These are phyloP conservation scores for Serendipita vermifera DNA, from an alignment of 768 basidiomycete species.

Conservation along the genomic window DNA sequence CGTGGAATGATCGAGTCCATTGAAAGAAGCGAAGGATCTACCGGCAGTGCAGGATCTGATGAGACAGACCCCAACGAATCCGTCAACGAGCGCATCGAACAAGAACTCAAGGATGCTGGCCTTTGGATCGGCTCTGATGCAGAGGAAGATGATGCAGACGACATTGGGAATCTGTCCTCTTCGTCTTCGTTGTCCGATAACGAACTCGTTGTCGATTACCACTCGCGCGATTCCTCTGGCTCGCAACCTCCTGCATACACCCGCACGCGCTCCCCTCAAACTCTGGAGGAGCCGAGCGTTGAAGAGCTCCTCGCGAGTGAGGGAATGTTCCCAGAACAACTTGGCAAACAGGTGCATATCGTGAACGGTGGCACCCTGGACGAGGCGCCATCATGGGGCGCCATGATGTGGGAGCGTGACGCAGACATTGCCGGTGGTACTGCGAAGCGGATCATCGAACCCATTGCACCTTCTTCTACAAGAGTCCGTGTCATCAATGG, in stretches of 20 bases:
- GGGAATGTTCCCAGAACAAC: too few relatives aligned
- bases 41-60: too few relatives aligned
- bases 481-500: conserved; percentile 9
- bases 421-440: background rate
- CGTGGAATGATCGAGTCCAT: conserved; percentile 18
- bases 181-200: background rate
- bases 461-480: background rate
- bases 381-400: conserved; percentile 9
- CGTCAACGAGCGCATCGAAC: conserved; percentile 8
- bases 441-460: conserved; percentile 2
- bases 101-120: conserved; percentile 13
- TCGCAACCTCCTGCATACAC: conserved; percentile 1
- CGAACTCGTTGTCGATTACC: background rate
- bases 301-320: background rate
- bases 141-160: background rate
- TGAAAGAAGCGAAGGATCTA: conserved; percentile 17
- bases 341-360: too few relatives aligned
- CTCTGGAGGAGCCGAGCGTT: background rate
- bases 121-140: conserved; percentile 1
- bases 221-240: background rate
- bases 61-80: too few relatives aligned
- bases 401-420: conserved; percentile 8
- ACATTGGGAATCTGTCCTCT: background rate
- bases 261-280: background rate
- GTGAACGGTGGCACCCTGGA: background rate